Conservation (phyloP, 177 flowering plant genomes). For the Vitis hybrid region DNA sequence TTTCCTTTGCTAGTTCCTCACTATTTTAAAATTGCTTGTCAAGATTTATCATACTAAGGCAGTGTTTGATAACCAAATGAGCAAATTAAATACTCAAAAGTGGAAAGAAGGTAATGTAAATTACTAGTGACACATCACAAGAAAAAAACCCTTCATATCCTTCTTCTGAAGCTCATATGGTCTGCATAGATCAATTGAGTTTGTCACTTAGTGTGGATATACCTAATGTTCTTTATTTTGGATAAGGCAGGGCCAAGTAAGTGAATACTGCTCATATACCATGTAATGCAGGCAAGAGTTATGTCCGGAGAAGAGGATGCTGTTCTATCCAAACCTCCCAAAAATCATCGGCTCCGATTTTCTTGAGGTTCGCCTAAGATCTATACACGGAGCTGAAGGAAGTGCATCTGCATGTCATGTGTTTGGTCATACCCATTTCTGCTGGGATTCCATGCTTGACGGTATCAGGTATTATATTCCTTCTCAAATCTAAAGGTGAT, state of each 20-base stretch:
- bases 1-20: background rate
- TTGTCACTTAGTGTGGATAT: background rate
- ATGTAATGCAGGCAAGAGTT: slow-evolving; percentile 64
- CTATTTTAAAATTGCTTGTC: background rate
- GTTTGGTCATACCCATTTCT: slow-evolving; percentile 90
- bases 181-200: background rate
- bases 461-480: slow-evolving; percentile 62
- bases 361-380: slow-evolving; percentile 70
- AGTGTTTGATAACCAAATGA: background rate
- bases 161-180: background rate
- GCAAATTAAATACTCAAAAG: no score
- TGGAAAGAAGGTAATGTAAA: no score
- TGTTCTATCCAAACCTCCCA: slow-evolving; percentile 84
- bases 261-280: background rate
- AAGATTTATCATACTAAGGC: background rate
- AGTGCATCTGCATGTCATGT: slow-evolving; percentile 59
- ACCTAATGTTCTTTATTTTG: no score
- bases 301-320: slow-evolving; percentile 92
- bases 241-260: no score
- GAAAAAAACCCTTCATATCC: background rate
- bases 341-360: slow-evolving; percentile 80
- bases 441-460: slow-evolving; percentile 78
- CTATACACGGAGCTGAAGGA: slow-evolving; percentile 56
- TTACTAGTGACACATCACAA: no score
- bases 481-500: background rate